Base-by-base conservation (phyloP, 2,329 filamentous ascomycete genomes). In the Neonectria coccinea region DNA sequence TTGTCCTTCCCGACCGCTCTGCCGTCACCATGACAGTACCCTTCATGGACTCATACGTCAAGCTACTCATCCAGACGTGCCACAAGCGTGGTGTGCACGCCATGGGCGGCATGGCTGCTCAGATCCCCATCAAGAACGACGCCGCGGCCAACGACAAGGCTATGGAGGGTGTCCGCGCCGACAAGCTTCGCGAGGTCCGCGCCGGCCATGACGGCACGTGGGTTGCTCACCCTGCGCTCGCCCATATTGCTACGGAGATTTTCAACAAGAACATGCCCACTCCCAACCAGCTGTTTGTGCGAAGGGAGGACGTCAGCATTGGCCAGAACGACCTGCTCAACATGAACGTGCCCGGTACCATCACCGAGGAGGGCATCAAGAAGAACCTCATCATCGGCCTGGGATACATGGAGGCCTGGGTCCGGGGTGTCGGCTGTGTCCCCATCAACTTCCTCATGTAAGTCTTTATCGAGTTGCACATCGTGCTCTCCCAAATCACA, bases 251-350 rank as follows among this genome's bases (percentile, higher is more conserved):
- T 22, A 89, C 89, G 44, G 95, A 97, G 52, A 87, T 98, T 75
- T 99, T 99, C 88, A 97, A 98, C 88, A 91, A 94, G 84, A 84
- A 98, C 85, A 99, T 99, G 96, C 96, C 96, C 10, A 97, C 95
- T 4, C 94, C 96, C 52, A 99, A 99, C 85, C 96, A 99, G 83
- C 89, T 97, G 75, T 96, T 95, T 79, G 84, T 93, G 67, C 92
- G 94, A 69, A 91, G 94, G 67, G 94, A 97, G 80, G 95, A 98
- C 52, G 94, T 97, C 65, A 83, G 88, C 76, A 90, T 99, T 75
- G 90, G 90, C 51, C 90, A 89, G 75, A 97, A 96, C 75, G 96
- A 98, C 77, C 87, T 99, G 57, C 88, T 98, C 65, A 98, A 98
- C 87, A 98, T 97, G 92, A 98, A 98, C 76, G 92, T 98, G 2